Evolutionary conservation across 2,329 filamentous ascomycete genomes (phyloP).

Genomic region (Aspergillus fijiensis): DNA sequence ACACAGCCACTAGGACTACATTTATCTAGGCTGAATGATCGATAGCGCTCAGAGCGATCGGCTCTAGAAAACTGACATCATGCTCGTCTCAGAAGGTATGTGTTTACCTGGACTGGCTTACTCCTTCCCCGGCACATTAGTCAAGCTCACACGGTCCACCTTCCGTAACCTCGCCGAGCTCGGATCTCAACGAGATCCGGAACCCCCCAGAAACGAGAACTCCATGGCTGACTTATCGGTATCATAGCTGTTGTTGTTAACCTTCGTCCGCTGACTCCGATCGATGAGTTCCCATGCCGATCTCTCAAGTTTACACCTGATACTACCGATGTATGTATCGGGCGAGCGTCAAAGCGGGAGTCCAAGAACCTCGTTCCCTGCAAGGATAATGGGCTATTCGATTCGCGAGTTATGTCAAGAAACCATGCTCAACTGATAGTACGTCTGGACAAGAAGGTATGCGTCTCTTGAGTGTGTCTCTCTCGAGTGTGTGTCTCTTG

Average conservation of each 20-base stretch:
- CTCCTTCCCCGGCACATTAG: background rate
- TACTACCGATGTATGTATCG: conserved; percentile 35
- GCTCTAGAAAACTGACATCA: conserved; percentile 12
- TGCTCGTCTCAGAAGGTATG: conserved; percentile 29
- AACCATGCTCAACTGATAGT: conserved; percentile 44
- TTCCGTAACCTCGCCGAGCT: too few species aligned
- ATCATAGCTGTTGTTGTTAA: conserved; percentile 36
- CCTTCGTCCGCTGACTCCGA: conserved; percentile 29
- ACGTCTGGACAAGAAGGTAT: conserved; percentile 29
- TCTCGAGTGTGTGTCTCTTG: too few species aligned
- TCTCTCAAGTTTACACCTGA: conserved; percentile 32
- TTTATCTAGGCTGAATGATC: background rate
- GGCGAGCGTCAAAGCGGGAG: conserved; percentile 44
- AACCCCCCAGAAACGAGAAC: too few species aligned
- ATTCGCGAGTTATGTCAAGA: conserved; percentile 50
- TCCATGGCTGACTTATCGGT: conserved; percentile 6
- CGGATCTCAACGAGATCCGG: too few species aligned
- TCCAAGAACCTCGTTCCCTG: conserved; percentile 36
- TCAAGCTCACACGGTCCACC: too few species aligned
- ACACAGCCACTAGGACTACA: background rate
- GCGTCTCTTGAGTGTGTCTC: background rate
- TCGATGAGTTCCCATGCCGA: conserved; percentile 31
- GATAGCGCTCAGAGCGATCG: background rate
- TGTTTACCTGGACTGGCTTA: background rate
- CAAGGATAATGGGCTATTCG: conserved; percentile 45